Evolutionary conservation across 305 asterid species (phyloP), one percentile per base, ranked within the genome.

Genomic region (Fraxinus dipetala): DNA sequence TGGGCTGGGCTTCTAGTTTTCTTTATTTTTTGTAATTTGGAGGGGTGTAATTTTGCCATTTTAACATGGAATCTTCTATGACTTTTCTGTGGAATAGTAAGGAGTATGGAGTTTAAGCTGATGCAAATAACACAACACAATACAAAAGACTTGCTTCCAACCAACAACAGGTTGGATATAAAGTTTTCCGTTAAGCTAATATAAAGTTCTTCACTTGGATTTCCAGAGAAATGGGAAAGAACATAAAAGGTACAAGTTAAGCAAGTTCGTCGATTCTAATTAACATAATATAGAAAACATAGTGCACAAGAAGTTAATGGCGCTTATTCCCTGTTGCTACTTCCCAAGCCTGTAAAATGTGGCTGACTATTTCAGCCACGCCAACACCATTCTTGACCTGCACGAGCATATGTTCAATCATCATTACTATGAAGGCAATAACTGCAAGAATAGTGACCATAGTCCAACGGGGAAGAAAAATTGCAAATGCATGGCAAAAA

Each of bases 361-460:
- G 93, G 84, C 84, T 87, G 13, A 90, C 95, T 36, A 95, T 95
- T 84, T 93, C 91, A 87, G 90, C 88, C 11, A 95, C 94, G 2
- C 99, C 99, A 24, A 94, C 94, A 31, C 96, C 95, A 81, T 95
- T 98, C 89, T 95, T 95, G 79, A 95, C 99, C 99, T 95, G 90
- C 88, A 85, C 2, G 70, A 20, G 40, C 78, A 81, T 67, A 75
- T 43, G 10, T 56, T 54, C 61, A 0, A 56, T 6, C 14, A 74
- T 31, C 61, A 18, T 51, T 45, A 45, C 54, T 2, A 24, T 13
- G 32, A 65, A 65, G 73, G 36, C 36, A 26, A 26, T 26, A 28
- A 72, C 81, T 3, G 28, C 10, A 56, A 56, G 67, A 56, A 56
- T 18, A 6, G 30, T 20, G 10, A 65, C 45, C 18, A 48, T 11